Percentiles rank a stretch among this genome's conserved stretches.
phyloP scores from a whole-genome alignment of 1,284 basidiomycete species.

The Entoloma clypeatum region DNA sequence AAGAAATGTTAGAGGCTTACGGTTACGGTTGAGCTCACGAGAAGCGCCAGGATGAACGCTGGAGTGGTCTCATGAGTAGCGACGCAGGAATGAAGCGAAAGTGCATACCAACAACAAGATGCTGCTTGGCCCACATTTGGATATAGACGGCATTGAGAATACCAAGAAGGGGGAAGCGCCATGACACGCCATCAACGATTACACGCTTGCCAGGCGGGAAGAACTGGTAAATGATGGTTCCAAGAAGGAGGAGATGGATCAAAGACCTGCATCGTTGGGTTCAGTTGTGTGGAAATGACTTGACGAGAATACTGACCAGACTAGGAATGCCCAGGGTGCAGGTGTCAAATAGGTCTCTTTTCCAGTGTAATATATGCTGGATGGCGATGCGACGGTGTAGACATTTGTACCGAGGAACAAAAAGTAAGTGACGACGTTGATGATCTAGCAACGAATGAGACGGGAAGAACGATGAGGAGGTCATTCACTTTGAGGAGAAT shows the following conservation, averaged over 20 bases:
- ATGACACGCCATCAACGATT: slow-evolving; percentile 82
- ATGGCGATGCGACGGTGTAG: slow-evolving; percentile 75
- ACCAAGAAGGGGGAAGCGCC: slow-evolving; percentile 85
- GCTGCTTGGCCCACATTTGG: slow-evolving; percentile 67
- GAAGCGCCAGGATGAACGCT: slow-evolving; percentile 83
- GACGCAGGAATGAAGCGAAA: neutral
- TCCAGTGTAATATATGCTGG: slow-evolving; percentile 61
- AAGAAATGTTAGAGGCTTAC: slow-evolving; percentile 33
- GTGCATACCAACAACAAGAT: slow-evolving; percentile 68
- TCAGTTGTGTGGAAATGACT: slow-evolving; percentile 11
- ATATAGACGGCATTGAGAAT: slow-evolving; percentile 85
- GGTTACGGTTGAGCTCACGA: slow-evolving; percentile 79
- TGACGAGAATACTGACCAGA: slow-evolving; percentile 51
- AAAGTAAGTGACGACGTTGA: slow-evolving; percentile 77
- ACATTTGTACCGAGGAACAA: slow-evolving; percentile 87
- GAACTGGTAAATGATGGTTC: slow-evolving; percentile 90
- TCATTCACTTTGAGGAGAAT: slow-evolving; percentile 69
- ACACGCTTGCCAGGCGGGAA: slow-evolving; percentile 73
- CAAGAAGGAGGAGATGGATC: slow-evolving; percentile 84
- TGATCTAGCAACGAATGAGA: slow-evolving; percentile 41
- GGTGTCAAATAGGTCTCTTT: slow-evolving; percentile 90
- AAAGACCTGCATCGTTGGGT: slow-evolving; percentile 51
- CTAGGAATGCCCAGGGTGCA: slow-evolving; percentile 82
- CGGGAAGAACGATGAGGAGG: neutral
- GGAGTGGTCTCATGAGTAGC: slow-evolving; percentile 13